phyloP scores from a whole-genome alignment of 257 asterid species.

The Lycium ferocissimum region DNA sequence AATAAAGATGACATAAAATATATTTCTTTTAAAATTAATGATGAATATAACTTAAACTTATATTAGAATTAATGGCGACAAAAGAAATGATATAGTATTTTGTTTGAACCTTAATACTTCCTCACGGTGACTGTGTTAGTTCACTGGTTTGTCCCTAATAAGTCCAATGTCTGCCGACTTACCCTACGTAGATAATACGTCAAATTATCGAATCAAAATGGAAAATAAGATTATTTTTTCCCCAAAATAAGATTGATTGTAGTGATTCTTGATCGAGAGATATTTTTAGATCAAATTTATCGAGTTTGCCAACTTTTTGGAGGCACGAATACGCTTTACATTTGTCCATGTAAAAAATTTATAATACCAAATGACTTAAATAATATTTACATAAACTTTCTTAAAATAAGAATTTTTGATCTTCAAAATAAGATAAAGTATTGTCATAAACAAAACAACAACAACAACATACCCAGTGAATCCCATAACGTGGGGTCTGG shows the following conservation, averaged over 20 bases:
- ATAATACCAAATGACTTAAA: no score
- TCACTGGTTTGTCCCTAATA: not conserved
- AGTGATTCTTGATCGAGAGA: not conserved
- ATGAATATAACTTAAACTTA: not conserved
- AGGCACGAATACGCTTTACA: no score
- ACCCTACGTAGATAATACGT: not conserved
- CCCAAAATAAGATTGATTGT: not conserved
- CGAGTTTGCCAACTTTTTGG: no score
- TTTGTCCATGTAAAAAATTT: no score
- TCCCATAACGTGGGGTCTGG: no score
- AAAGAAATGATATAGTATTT: not conserved
- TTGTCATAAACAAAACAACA: no score
- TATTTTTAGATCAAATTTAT: not conserved
- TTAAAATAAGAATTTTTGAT: no score
- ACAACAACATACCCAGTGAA: no score
- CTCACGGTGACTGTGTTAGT: not conserved
- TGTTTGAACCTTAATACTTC: not conserved
- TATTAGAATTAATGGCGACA: not conserved
- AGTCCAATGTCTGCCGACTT: not conserved
- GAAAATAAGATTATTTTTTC: not conserved
- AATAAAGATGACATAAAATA: no score
- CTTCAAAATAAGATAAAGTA: no score
- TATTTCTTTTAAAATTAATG: no score
- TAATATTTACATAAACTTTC: no score
- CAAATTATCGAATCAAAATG: not conserved